Percentiles rank a stretch among this genome's conserved stretches.
Conservation (phyloP, 139 green algal genomes). For the Zygnema cylindricum region DNA sequence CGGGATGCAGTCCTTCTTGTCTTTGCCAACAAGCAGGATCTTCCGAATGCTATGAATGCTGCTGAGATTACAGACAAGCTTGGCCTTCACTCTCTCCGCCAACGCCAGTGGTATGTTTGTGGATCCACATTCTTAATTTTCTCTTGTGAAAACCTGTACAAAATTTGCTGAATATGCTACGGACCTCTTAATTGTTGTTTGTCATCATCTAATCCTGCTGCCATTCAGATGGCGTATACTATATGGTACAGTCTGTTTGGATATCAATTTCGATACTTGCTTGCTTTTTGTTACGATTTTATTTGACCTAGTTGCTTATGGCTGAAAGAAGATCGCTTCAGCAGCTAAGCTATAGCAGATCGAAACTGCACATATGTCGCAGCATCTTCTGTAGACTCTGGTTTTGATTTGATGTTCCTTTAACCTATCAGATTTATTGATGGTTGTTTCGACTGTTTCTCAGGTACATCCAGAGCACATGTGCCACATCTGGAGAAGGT, state of each 20-base stretch:
- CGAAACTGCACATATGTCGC: not conserved
- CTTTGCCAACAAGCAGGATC: conserved; percentile 99
- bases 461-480: conserved; percentile 92
- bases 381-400: not conserved
- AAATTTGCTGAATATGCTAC: too few relatives aligned
- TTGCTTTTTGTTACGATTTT: too few relatives aligned
- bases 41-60: conserved; percentile 96
- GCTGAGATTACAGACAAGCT: conserved; percentile 98
- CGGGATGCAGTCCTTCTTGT: conserved; percentile 94
- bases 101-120: conserved; percentile 92
- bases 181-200: not conserved
- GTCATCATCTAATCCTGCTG: too few relatives aligned
- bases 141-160: too few relatives aligned
- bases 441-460: not conserved
- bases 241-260: not conserved
- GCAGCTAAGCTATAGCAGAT: too few relatives aligned
- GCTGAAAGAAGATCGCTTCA: too few relatives aligned
- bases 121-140: too few relatives aligned
- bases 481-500: conserved; percentile 91
- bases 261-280: too few relatives aligned
- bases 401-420: not conserved
- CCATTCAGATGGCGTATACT: not conserved
- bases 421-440: not conserved
- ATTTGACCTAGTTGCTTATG: too few relatives aligned
- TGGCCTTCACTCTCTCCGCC: conserved; percentile 87